phyloP scores from a whole-genome alignment of 345 rosid species.

The Schrenkiella parvula region DNA sequence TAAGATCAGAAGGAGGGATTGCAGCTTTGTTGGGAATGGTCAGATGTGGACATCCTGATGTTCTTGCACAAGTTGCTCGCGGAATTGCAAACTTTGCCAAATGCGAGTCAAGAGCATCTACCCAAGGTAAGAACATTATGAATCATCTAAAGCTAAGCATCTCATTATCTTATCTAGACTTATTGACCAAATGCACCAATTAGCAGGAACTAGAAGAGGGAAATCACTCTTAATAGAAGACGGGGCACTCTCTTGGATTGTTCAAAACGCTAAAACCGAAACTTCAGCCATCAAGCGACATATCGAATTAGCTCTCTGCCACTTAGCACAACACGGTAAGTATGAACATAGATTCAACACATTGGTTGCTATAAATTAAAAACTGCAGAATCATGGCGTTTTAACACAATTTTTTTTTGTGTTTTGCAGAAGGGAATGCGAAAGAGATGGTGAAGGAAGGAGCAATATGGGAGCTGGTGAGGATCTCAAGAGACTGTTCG shows the following conservation, averaged over 20 bases:
- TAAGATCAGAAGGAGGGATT: slow-evolving; percentile 92
- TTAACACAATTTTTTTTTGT: not conserved
- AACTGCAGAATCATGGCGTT: not conserved
- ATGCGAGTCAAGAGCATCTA: slow-evolving; percentile 94
- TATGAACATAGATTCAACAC: not conserved
- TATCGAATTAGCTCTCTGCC: slow-evolving; percentile 92
- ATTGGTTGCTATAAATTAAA: not conserved
- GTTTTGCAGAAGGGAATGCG: slow-evolving; percentile 69
- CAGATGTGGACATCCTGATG: slow-evolving; percentile 84
- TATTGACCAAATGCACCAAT: not conserved
- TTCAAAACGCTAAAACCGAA: slow-evolving; percentile 80
- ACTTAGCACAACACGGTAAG: slow-evolving; percentile 92
- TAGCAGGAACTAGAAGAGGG: slow-evolving; percentile 72
- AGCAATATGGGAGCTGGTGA: slow-evolving; percentile 91
- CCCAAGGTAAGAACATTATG: slow-evolving; percentile 54
- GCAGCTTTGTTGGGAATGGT: slow-evolving; percentile 97
- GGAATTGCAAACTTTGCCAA: slow-evolving; percentile 98
- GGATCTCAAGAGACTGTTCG: slow-evolving; percentile 81
- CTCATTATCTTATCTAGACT: not conserved
- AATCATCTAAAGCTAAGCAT: not conserved
- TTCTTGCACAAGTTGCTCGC: slow-evolving; percentile 99
- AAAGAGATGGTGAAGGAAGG: slow-evolving; percentile 92
- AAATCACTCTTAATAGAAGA: slow-evolving; percentile 89
- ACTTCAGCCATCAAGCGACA: slow-evolving; percentile 78
- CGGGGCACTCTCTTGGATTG: slow-evolving; percentile 93